Conservation (phyloP, 2,329 filamentous ascomycete genomes). For the Podosphaera fusca region DNA sequence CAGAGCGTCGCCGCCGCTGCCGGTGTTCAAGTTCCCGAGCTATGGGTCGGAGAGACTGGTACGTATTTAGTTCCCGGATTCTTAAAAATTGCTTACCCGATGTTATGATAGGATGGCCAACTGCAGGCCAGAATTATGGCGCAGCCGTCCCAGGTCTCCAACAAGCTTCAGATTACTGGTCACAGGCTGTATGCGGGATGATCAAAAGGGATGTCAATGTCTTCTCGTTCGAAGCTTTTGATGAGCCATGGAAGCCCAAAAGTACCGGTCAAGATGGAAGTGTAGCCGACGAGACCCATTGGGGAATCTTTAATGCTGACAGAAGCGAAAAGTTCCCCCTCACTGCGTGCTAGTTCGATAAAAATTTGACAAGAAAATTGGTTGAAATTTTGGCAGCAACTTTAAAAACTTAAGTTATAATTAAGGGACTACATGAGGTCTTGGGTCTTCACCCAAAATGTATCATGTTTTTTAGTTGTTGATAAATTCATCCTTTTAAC, state of each 20-base stretch:
- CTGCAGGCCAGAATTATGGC: conserved; percentile 37
- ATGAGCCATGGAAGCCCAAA: conserved; percentile 47
- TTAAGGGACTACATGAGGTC: no score
- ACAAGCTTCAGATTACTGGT: conserved; percentile 37
- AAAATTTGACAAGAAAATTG: not conserved
- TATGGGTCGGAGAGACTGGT: conserved; percentile 47
- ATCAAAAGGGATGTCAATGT: conserved; percentile 42
- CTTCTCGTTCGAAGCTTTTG: conserved; percentile 54
- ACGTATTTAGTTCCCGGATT: not conserved
- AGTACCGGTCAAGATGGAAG: conserved; percentile 38
- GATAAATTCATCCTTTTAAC: no score
- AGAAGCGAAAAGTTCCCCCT: conserved; percentile 28
- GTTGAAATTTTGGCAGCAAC: no score
- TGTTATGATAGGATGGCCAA: conserved; percentile 28
- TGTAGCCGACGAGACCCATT: conserved; percentile 39
- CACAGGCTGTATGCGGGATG: conserved; percentile 37
- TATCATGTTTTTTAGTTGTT: no score
- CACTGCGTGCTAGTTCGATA: conserved; percentile 4
- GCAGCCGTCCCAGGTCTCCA: conserved; percentile 33
- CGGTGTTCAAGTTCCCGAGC: conserved; percentile 28
- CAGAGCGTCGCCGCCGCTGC: conserved; percentile 29
- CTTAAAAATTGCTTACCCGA: not conserved
- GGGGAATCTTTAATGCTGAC: conserved; percentile 42
- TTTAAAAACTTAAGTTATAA: no score
- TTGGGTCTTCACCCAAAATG: no score